Conservation (phyloP, 1,284 basidiomycete genomes). For the Vanrija humicola region DNA sequence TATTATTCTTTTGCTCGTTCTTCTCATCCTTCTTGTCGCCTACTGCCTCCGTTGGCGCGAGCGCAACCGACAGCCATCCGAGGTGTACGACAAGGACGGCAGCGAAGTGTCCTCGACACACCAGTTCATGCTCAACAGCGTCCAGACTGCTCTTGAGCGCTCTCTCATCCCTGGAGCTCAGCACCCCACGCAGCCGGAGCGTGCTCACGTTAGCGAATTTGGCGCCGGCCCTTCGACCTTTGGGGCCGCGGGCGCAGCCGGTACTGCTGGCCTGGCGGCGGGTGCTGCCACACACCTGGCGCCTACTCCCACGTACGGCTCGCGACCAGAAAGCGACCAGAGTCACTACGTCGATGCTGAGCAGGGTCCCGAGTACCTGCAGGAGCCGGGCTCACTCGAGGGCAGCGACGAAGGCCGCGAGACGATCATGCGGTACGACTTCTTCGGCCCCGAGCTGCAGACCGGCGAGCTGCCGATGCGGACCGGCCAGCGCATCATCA, state of each 20-base stretch:
- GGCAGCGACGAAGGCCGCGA: slow-evolving; percentile 52
- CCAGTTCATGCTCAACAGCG: slow-evolving; percentile 75
- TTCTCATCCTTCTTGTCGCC: slow-evolving; percentile 82
- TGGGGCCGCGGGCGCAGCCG: neutral
- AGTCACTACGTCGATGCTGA: slow-evolving; percentile 6
- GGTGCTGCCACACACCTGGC: slow-evolving; percentile 36
- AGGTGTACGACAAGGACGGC: slow-evolving; percentile 64
- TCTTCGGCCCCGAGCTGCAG: slow-evolving; percentile 37
- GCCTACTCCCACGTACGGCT: neutral
- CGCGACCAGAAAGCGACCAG: neutral
- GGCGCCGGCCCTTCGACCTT: slow-evolving; percentile 2
- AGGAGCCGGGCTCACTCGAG: slow-evolving; percentile 11
- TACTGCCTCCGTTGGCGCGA: slow-evolving; percentile 55
- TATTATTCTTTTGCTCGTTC: slow-evolving; percentile 85
- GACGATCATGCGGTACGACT: slow-evolving; percentile 45
- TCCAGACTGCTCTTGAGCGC: slow-evolving; percentile 68
- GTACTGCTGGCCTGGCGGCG: slow-evolving; percentile 37
- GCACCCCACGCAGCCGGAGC: neutral
- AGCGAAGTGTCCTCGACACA: slow-evolving; percentile 56
- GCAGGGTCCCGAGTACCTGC: neutral
- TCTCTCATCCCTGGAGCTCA: slow-evolving; percentile 10
- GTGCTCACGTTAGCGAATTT: slow-evolving; percentile 3
- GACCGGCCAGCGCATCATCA: slow-evolving; percentile 40
- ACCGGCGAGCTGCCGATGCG: slow-evolving; percentile 44
- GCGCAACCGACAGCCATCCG: slow-evolving; percentile 26